phyloP scores from a whole-genome alignment of 129 eudicot genomes.

The Sambucus nigra region DNA sequence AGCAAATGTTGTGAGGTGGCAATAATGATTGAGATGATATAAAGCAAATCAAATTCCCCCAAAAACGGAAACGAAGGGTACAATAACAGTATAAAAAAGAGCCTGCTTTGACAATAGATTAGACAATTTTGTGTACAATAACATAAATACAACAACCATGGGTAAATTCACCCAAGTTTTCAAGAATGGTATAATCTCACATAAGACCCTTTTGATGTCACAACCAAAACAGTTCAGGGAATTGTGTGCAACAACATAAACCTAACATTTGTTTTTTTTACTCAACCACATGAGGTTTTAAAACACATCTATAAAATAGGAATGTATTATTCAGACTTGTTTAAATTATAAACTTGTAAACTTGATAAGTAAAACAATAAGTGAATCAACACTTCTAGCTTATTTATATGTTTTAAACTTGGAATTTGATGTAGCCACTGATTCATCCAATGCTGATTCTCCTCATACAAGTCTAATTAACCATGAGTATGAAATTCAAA shows the following conservation, averaged over 20 bases:
- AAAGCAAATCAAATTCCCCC: constrained; percentile 98
- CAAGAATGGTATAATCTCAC: constrained; percentile 94
- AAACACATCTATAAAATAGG: no score
- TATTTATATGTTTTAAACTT: no score
- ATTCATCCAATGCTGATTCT: no score
- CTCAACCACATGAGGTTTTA: constrained; percentile 21
- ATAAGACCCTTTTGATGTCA: constrained; percentile 94
- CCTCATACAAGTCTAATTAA: no score
- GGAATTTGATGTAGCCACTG: no score
- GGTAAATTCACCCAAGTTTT: constrained; percentile 99
- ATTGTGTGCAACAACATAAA: no score
- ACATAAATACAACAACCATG: constrained; percentile 97
- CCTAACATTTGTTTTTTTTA: no score
- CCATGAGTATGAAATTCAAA: no score
- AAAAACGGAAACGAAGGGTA: constrained; percentile 85
- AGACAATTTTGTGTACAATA: constrained; percentile 70
- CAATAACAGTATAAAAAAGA: constrained; percentile 66
- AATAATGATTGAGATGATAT: constrained; percentile 69
- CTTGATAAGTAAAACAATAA: no score
- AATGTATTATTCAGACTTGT: no score
- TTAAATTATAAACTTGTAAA: no score
- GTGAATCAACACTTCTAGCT: no score
- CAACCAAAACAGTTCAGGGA: constrained; percentile 66
- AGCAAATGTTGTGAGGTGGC: constrained; percentile 87
- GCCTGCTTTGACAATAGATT: constrained; percentile 83